Evolutionary conservation across 805 yeast genomes (phyloP).

Genomic region (Wickerhamiella lipophila): DNA sequence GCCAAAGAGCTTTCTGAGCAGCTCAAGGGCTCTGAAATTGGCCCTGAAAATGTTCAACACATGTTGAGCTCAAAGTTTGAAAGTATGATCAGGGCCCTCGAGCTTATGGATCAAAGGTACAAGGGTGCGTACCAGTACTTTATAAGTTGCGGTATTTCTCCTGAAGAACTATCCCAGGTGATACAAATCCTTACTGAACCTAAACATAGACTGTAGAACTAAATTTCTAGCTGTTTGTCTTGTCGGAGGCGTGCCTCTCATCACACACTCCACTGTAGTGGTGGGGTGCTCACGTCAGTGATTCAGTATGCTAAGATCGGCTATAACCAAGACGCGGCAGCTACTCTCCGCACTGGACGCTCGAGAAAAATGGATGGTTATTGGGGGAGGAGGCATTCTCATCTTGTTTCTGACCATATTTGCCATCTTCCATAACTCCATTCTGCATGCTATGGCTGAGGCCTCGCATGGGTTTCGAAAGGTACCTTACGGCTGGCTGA

Average conservation of each 20-base stretch:
- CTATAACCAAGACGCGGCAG: neutral
- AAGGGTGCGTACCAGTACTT: constrained; percentile 45
- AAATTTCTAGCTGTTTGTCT: too few relatives aligned
- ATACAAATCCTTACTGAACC: neutral
- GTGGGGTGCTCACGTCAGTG: neutral
- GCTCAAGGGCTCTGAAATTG: constrained; percentile 24
- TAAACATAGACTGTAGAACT: neutral
- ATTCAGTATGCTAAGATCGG: neutral
- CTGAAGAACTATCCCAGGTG: neutral
- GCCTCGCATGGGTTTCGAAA: constrained; percentile 25
- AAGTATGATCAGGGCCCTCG: constrained; percentile 54
- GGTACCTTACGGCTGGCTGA: constrained; percentile 27
- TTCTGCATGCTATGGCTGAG: constrained; percentile 26
- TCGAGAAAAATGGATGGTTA: constrained; percentile 17
- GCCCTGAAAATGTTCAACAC: constrained; percentile 42
- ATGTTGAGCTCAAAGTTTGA: constrained; percentile 54
- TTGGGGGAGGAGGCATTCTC: constrained; percentile 18
- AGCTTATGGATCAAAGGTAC: constrained; percentile 37
- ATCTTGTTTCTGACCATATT: constrained; percentile 20
- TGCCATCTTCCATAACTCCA: constrained; percentile 27
- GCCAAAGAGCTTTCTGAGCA: neutral
- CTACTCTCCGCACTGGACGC: constrained; percentile 18
- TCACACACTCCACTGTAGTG: neutral
- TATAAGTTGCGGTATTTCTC: neutral
- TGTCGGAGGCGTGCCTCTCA: too few relatives aligned